phyloP scores from a whole-genome alignment of 805 yeast species.

The Yarrowia deformans region DNA sequence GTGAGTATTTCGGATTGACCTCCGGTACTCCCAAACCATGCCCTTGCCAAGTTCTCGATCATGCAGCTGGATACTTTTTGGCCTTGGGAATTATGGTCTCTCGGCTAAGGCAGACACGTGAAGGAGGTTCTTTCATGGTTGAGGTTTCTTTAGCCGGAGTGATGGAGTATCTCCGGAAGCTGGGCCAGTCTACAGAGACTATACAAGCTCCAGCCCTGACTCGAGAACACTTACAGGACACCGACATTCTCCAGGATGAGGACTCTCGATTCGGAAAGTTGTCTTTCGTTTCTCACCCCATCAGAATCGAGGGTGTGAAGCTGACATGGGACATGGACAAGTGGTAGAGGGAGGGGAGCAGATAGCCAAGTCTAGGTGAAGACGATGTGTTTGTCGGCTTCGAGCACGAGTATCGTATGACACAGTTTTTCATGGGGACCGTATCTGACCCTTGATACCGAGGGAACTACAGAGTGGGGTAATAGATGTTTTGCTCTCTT shows the following conservation, averaged over 20 bases:
- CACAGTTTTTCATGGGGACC: neutral
- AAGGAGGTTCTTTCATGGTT: slow-evolving; percentile 10
- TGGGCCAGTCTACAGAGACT: neutral
- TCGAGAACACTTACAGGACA: neutral
- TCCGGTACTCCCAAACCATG: neutral
- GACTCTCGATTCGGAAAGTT: neutral
- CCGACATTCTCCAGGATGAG: neutral
- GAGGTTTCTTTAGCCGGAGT: slow-evolving; percentile 15
- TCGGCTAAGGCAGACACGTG: slow-evolving; percentile 17
- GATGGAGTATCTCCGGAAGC: neutral
- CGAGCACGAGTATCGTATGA: neutral
- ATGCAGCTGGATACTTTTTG: slow-evolving; percentile 29
- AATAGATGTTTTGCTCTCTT: slow-evolving; percentile 4
- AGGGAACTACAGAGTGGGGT: slow-evolving; percentile 4
- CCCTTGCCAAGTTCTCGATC: slow-evolving; percentile 27
- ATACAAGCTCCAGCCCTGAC: neutral
- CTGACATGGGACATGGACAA: neutral
- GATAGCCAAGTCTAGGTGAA: no score
- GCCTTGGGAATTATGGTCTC: slow-evolving; percentile 8
- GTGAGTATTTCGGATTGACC: neutral
- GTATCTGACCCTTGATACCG: neutral
- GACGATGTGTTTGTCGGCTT: neutral
- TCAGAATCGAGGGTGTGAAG: neutral
- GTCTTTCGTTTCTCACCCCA: slow-evolving; percentile 17
- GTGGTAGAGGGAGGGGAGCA: neutral